These are phyloP conservation scores for Exophiala xenobiotica DNA, from an alignment of 2,329 filamentous ascomycete genomes.

Conservation along the genomic window DNA sequence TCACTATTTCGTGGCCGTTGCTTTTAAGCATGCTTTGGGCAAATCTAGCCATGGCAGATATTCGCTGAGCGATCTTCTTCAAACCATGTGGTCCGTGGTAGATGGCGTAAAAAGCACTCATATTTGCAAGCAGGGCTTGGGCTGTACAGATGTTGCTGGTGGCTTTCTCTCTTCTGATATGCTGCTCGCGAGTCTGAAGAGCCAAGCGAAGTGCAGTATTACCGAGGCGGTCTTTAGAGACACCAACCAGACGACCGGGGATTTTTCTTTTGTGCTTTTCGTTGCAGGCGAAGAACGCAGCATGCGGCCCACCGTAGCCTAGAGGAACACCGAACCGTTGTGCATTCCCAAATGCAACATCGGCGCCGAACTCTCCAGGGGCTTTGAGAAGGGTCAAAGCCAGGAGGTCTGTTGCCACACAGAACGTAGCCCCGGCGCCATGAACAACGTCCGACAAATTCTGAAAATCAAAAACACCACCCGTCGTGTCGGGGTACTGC, in stretches of 20 bases:
- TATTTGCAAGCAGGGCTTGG: conserved; percentile 89
- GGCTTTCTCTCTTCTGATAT: conserved; percentile 93
- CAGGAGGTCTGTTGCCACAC: conserved; percentile 84
- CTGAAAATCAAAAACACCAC: conserved; percentile 73
- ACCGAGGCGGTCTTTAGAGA: conserved; percentile 87
- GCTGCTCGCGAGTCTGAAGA: conserved; percentile 90
- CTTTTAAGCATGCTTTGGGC: conserved; percentile 64
- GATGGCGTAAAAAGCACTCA: conserved; percentile 90
- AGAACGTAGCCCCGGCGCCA: conserved; percentile 73
- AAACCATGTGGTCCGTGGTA: conserved; percentile 88
- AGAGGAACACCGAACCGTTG: conserved; percentile 91
- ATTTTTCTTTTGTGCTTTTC: conserved; percentile 95
- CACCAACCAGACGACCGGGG: conserved; percentile 82
- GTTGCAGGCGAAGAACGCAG: conserved; percentile 89
- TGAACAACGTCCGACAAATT: conserved; percentile 74
- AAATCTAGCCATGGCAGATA: conserved; percentile 68
- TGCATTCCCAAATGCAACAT: conserved; percentile 90
- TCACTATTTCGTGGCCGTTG: conserved; percentile 63
- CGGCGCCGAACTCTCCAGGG: conserved; percentile 90
- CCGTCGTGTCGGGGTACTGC: conserved; percentile 92
- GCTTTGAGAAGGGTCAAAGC: conserved; percentile 84
- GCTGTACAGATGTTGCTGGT: conserved; percentile 98
- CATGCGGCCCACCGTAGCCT: conserved; percentile 91
- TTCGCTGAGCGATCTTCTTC: conserved; percentile 76
- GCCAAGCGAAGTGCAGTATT: conserved; percentile 78